phyloP scores from a whole-genome alignment of 2,329 filamentous ascomycete species.

The Myotisia sp. region DNA sequence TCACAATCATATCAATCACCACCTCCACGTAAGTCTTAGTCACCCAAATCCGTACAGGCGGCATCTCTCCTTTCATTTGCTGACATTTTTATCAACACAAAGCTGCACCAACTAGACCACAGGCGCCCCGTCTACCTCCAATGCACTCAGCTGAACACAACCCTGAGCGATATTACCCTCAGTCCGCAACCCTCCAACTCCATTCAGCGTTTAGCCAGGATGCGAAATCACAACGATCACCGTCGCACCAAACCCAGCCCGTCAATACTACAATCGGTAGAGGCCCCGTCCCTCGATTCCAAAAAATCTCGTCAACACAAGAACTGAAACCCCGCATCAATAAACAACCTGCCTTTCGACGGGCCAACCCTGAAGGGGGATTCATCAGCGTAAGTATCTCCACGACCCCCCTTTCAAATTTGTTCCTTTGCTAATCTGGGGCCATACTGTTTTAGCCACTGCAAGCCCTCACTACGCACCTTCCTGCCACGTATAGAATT shows the following conservation, averaged over 20 bases:
- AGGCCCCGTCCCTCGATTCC: slow-evolving; percentile 75
- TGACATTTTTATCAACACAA: slow-evolving; percentile 1
- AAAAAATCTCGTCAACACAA: slow-evolving; percentile 54
- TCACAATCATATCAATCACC: slow-evolving; percentile 46
- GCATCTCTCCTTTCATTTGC: not conserved
- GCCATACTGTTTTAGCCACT: slow-evolving; percentile 48
- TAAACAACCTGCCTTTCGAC: slow-evolving; percentile 72
- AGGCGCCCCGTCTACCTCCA: slow-evolving; percentile 56
- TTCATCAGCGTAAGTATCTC: slow-evolving; percentile 73
- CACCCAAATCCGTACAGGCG: not conserved
- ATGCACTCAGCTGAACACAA: slow-evolving; percentile 55
- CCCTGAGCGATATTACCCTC: slow-evolving; percentile 56
- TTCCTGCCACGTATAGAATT: slow-evolving; percentile 92
- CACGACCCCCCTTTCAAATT: slow-evolving; percentile 4
- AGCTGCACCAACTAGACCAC: slow-evolving; percentile 27
- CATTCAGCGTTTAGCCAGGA: slow-evolving; percentile 51
- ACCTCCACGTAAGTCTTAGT: slow-evolving; percentile 38
- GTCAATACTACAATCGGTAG: slow-evolving; percentile 26
- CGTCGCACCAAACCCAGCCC: slow-evolving; percentile 31
- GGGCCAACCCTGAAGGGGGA: slow-evolving; percentile 89
- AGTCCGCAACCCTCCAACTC: slow-evolving; percentile 54
- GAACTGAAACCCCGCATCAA: slow-evolving; percentile 77
- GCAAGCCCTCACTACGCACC: slow-evolving; percentile 83
- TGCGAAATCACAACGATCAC: slow-evolving; percentile 35
- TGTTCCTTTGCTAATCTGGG: slow-evolving; percentile 12